phyloP scores from a whole-genome alignment of 1,139 yeast genomes.

The Geotrichum australiense region DNA sequence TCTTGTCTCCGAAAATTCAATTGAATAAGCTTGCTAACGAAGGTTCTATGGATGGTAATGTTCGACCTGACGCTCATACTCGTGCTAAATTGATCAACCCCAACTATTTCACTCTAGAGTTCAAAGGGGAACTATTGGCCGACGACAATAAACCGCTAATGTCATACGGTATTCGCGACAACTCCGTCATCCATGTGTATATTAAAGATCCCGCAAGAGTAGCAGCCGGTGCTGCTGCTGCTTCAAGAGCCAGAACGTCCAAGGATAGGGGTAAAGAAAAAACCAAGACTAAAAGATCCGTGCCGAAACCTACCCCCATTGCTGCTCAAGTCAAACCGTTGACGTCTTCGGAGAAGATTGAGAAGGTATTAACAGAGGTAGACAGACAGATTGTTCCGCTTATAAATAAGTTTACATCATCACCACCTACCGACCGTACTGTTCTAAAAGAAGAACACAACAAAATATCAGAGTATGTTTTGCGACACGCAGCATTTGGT shows the following conservation, averaged over 20 bases:
- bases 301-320: conserved; percentile 7
- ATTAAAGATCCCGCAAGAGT: conserved; percentile 14
- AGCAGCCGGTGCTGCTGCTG: conserved; percentile 15
- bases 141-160: conserved; percentile 29
- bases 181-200: conserved; percentile 30
- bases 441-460: conserved; percentile 33
- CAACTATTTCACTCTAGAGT: conserved; percentile 29
- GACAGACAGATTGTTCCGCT: conserved; percentile 31
- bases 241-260: conserved; percentile 1
- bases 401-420: conserved; percentile 27
- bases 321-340: conserved; percentile 7
- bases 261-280: neutral
- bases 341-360: conserved; percentile 26
- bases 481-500: neutral
- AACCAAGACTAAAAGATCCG: neutral
- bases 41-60: conserved; percentile 3
- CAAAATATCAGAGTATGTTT: conserved; percentile 31
- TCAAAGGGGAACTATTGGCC: conserved; percentile 31
- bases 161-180: conserved; percentile 30
- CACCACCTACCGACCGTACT: conserved; percentile 28
- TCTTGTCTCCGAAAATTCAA: conserved; percentile 17
- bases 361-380: conserved; percentile 27
- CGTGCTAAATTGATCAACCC: conserved; percentile 14
- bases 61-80: neutral
- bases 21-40: conserved; percentile 7